Evolutionary conservation across 306 rosid genomes (phyloP), one percentile per base, ranked within the genome.

Genomic region (Trifolium repens): DNA sequence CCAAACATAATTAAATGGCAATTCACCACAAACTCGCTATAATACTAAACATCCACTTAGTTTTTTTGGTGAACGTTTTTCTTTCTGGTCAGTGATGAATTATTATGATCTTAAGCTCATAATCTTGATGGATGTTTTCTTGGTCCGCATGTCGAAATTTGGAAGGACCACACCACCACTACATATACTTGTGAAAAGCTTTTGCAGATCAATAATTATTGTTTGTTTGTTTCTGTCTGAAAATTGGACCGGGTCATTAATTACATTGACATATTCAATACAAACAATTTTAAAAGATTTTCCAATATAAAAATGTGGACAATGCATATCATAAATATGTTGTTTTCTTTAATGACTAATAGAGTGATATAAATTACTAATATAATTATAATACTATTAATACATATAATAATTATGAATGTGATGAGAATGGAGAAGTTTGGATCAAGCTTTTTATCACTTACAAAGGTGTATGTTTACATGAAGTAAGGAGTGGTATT

Each of bases 221-320:
- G 24, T 61, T 14, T 61, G 66, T 61, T 61, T 61, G 67, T 61
- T 61, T 61, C 67, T 64, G 69, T 64, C 69, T 64, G 69, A 39
- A 39, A 39, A 64, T 24, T 16, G 69, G 50, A 16, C 69, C 26
- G 4, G 32, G 1, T 3, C 50, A 64, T 39, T 64, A 2, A 15
- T n/a, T 62, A 16, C 9, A 59, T 59, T 34, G 7, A 7, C 40
- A 59, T 27, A 60, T 37, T 34, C 37, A 59, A 27, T 59, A 27
- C 37, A 16, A 16, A 17, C 59, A 53, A 12, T 27, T 22, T 30
- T 14, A 5, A 24, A 57, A 13, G 40, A 59, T 59, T 30, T 27
- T 27, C 66, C 66, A 59, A 30, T 40, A 59, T 27, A 59, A 59
- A 27, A 27, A 12, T 59, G 40, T 39, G 13, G 14, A 59, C 40